A percentile compares a stretch with the other conserved stretches of the same genome.
phyloP scores from a whole-genome alignment of 352 stramenopile species.

The Pythium sukuiense region DNA sequence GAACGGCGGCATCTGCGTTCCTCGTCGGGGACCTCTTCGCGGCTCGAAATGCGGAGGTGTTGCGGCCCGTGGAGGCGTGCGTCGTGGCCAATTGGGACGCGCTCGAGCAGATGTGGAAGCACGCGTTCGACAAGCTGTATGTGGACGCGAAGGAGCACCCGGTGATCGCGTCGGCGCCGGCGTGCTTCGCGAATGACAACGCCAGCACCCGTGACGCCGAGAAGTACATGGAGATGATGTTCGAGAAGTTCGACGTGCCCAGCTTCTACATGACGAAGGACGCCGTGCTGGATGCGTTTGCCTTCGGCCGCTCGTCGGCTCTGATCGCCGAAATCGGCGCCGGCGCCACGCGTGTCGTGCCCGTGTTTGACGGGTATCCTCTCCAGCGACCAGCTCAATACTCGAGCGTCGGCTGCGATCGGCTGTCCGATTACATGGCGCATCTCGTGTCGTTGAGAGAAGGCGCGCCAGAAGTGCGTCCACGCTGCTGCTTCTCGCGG shows the following conservation, averaged over 20 bases:
- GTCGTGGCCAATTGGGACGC: slow-evolving; percentile 82
- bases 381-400: slow-evolving; percentile 77
- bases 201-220: slow-evolving; percentile 57
- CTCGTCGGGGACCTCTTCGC: slow-evolving; percentile 61
- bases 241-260: slow-evolving; percentile 89
- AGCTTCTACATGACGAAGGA: slow-evolving; percentile 91
- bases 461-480: slow-evolving; percentile 41
- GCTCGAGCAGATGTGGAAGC: slow-evolving; percentile 80
- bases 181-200: slow-evolving; percentile 76
- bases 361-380: slow-evolving; percentile 91
- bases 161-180: slow-evolving; percentile 71
- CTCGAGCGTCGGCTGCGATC: slow-evolving; percentile 72
- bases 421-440: slow-evolving; percentile 68
- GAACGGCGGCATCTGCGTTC: slow-evolving; percentile 15
- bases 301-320: slow-evolving; percentile 84
- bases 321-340: slow-evolving; percentile 90
- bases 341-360: slow-evolving; percentile 81
- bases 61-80: slow-evolving; percentile 54
- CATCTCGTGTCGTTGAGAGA: slow-evolving; percentile 57
- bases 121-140: slow-evolving; percentile 73
- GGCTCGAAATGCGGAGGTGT: slow-evolving; percentile 57
- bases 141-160: slow-evolving; percentile 71
- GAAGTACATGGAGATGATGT: slow-evolving; percentile 91
- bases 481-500: slow-evolving; percentile 65
- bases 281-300: slow-evolving; percentile 89